Conservation (phyloP, 345 rosid genomes). For the Populus nigra region DNA sequence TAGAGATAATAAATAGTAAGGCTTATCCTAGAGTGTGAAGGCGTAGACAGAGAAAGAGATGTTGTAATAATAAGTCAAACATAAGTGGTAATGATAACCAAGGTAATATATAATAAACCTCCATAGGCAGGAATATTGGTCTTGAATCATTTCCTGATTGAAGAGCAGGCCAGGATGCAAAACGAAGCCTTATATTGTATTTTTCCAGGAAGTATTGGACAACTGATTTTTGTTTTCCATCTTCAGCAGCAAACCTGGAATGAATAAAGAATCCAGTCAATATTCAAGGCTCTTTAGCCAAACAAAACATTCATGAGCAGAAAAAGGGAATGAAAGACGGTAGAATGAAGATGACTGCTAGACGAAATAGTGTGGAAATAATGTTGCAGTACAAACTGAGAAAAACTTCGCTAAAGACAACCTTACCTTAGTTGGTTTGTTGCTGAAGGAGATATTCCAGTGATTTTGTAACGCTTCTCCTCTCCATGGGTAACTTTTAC, state of each 20-base stretch:
- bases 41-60: neutral
- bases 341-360: too few relatives aligned
- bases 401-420: neutral
- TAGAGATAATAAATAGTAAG: neutral
- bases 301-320: too few relatives aligned
- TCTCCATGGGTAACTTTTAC: neutral
- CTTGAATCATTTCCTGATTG: neutral
- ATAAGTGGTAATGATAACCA: neutral
- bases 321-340: too few relatives aligned
- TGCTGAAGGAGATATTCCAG: neutral
- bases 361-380: neutral
- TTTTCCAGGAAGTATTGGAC: neutral
- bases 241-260: neutral
- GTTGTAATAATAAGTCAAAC: too few relatives aligned
- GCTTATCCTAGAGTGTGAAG: neutral
- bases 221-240: neutral
- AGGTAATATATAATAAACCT: neutral
- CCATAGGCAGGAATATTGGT: conserved; percentile 1
- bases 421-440: neutral
- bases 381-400: neutral
- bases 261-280: neutral
- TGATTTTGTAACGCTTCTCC: neutral
- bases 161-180: neutral
- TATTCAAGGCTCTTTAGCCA: too few relatives aligned
- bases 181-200: neutral